These are phyloP conservation scores for Citrus cavaleriei DNA, from an alignment of 345 rosid genomes.

Conservation along the genomic window DNA sequence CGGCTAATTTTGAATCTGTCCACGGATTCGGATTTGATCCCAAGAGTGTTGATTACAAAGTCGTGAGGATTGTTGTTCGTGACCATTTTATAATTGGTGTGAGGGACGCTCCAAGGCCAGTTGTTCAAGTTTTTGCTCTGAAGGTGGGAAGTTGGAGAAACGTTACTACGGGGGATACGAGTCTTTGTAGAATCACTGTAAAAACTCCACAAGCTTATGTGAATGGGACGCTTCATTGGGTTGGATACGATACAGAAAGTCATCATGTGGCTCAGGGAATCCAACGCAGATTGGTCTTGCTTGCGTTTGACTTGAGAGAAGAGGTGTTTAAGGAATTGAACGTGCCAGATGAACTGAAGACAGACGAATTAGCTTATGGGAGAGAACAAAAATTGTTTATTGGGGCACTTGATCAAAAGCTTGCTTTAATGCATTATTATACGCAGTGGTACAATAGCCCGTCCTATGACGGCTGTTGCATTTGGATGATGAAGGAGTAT, in stretches of 20 bases:
- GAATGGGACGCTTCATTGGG: slow-evolving; percentile 38
- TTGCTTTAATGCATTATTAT: slow-evolving; percentile 25
- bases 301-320: slow-evolving; percentile 12
- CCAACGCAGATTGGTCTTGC: slow-evolving; percentile 10
- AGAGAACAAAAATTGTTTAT: slow-evolving; percentile 17
- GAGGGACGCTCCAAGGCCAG: neutral
- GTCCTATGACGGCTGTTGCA: slow-evolving; percentile 14
- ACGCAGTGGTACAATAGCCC: neutral
- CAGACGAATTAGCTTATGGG: neutral
- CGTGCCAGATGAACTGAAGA: slow-evolving; percentile 15
- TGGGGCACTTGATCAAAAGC: neutral
- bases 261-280: neutral
- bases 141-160: slow-evolving; percentile 24
- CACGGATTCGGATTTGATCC: slow-evolving; percentile 19
- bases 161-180: neutral
- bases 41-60: slow-evolving; percentile 20
- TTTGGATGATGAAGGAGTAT: slow-evolving; percentile 35
- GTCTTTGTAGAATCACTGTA: slow-evolving; percentile 7
- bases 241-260: slow-evolving; percentile 17
- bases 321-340: slow-evolving; percentile 26
- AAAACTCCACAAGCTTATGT: slow-evolving; percentile 20
- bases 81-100: neutral
- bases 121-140: slow-evolving; percentile 26
- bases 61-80: slow-evolving; percentile 23
- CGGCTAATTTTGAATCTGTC: neutral